These are phyloP conservation scores for Phytophthora cactorum DNA, from an alignment of 352 stramenopile genomes.

Conservation along the genomic window DNA sequence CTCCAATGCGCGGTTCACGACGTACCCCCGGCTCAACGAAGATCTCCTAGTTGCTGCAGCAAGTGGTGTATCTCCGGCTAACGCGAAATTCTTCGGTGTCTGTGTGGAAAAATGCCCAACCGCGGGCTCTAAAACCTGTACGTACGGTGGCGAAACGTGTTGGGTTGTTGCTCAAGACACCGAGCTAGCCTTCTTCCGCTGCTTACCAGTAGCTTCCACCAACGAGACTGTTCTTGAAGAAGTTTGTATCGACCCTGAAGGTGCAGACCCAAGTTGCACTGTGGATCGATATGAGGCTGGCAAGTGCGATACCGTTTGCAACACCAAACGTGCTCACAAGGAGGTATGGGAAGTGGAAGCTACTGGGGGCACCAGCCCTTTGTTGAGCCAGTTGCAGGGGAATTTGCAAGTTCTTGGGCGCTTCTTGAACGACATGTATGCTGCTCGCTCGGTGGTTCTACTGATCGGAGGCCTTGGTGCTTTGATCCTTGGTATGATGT, in stretches of 20 bases:
- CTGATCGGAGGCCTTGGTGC: slow-evolving; percentile 58
- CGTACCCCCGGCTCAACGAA: slow-evolving; percentile 83
- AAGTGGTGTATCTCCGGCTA: slow-evolving; percentile 45
- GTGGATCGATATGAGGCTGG: slow-evolving; percentile 41
- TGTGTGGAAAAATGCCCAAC: slow-evolving; percentile 71
- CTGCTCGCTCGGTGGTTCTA: slow-evolving; percentile 64
- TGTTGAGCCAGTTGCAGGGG: slow-evolving; percentile 77
- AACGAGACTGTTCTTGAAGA: slow-evolving; percentile 69
- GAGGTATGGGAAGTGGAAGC: slow-evolving; percentile 61
- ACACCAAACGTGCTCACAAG: slow-evolving; percentile 74
- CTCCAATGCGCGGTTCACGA: slow-evolving; percentile 50
- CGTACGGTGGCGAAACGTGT: slow-evolving; percentile 72
- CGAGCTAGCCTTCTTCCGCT: slow-evolving; percentile 69
- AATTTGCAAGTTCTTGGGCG: slow-evolving; percentile 61
- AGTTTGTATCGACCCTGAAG: slow-evolving; percentile 66
- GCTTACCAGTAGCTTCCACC: slow-evolving; percentile 64
- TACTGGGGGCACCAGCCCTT: slow-evolving; percentile 55
- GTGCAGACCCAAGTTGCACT: slow-evolving; percentile 61
- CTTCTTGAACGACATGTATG: slow-evolving; percentile 80
- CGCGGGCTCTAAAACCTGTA: slow-evolving; percentile 63
- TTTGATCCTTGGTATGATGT: slow-evolving; percentile 65
- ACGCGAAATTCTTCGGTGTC: slow-evolving; percentile 81
- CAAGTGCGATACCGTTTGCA: slow-evolving; percentile 54
- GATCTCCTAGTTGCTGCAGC: slow-evolving; percentile 66
- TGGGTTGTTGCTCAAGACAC: slow-evolving; percentile 66